Conservation (phyloP, 768 basidiomycete genomes). For the Tulasnella sp. region DNA sequence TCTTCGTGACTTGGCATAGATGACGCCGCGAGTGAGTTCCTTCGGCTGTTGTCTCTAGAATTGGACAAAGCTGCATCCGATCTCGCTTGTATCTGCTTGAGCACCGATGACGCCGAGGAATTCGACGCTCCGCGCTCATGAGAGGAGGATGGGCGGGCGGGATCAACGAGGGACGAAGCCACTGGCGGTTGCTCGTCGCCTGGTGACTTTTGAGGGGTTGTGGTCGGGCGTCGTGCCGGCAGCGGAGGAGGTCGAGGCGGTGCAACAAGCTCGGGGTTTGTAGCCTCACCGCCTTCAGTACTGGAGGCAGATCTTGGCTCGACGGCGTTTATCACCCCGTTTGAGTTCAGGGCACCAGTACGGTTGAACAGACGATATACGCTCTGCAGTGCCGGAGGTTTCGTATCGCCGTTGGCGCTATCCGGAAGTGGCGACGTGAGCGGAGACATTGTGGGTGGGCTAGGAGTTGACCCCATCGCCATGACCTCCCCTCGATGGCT, state of each 20-base stretch:
- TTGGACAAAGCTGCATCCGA: neutral
- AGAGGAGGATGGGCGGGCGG: neutral
- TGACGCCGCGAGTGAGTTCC: too few species aligned
- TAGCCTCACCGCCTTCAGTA: neutral
- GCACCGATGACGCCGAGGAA: slow-evolving; percentile 4
- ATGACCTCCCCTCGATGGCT: slow-evolving; percentile 77
- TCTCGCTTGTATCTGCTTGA: slow-evolving; percentile 9
- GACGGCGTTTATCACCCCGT: neutral
- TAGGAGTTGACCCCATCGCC: slow-evolving; percentile 68
- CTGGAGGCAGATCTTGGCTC: neutral
- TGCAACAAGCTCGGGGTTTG: neutral
- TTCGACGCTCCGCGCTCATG: neutral
- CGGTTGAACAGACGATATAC: slow-evolving; percentile 66
- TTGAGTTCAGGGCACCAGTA: neutral
- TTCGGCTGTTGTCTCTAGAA: neutral
- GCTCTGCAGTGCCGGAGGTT: slow-evolving; percentile 40
- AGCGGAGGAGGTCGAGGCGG: neutral
- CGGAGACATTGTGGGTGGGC: slow-evolving; percentile 17
- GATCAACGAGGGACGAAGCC: neutral
- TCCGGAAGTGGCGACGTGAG: slow-evolving; percentile 15
- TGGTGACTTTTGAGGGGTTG: neutral
- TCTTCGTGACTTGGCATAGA: too few species aligned
- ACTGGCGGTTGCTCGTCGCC: neutral
- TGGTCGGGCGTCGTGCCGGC: neutral
- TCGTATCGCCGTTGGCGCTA: slow-evolving; percentile 33